Base-by-base conservation (phyloP, 345 rosid species). In the Barbarea vulgaris region DNA sequence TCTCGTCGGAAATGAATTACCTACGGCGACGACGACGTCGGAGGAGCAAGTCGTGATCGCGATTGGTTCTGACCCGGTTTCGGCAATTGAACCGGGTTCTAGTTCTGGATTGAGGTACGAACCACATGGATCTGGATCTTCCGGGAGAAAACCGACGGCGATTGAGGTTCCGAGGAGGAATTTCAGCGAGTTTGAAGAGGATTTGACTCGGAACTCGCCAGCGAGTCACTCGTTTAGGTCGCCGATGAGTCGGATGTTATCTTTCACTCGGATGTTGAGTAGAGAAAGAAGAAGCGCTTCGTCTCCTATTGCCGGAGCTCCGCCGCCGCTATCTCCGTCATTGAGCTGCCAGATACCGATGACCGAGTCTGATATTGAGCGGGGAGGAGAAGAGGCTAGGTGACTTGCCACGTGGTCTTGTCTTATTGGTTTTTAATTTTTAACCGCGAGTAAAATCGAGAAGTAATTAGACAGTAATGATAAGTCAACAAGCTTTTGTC, bases 211-310 rank as follows among this genome's bases (percentile, higher is more conserved):
- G 53, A 73, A 67, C 41, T 78, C 79, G 42, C 76, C 79, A 7
- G 71, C 81, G 72, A 81, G 57, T 79, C 84, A 77, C n/a, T 74
- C 87, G 55, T 86, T 71, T 12, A 80, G 82, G 56, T 89, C 94
- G 28, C 89, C 89, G 12, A 80, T 82, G 85, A 77, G 81, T 70
- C 83, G 89, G 14, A 82, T 87, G 87, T 19, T 87, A 53, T 87
- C 96, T 6, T 82, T 87, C 15, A 86, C 53, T 69, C 77, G 89
- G 73, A 85, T 89, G 53, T 9, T 89, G 21, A 86, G 86, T 25
- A 70, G 89, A 74, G 89, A 89, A 0, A 63, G 81, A 18, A 85
- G 85, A 80, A 80, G 63, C 7, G 76, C 48, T 12, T 24, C 69
- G 28, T 80, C 82, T 13, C 73, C 87, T 3, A 24, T 69, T 0